Evolutionary conservation across 495 filamentous ascomycete genomes (phyloP).

Genomic region (Penicillium roqueforti): DNA sequence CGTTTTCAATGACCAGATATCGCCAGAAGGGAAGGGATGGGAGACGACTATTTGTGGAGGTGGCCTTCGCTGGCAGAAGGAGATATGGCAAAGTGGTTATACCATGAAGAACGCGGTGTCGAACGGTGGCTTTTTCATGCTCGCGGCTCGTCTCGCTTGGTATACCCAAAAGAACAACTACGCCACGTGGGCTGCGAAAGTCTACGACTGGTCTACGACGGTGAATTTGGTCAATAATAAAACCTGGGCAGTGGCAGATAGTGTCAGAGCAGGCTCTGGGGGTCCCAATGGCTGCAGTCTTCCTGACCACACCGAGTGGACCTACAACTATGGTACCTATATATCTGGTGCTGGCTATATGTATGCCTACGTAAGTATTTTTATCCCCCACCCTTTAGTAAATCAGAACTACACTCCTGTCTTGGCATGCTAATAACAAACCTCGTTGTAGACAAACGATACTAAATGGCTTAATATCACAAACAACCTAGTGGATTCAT

Average conservation of each 20-base stretch:
- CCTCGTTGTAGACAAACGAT: not conserved
- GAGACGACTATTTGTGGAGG: slow-evolving; percentile 59
- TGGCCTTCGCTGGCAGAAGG: slow-evolving; percentile 80
- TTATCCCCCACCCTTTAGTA: not conserved
- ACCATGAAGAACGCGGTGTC: slow-evolving; percentile 71
- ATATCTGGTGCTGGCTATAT: slow-evolving; percentile 66
- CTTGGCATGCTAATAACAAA: not conserved
- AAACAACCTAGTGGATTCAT: not conserved
- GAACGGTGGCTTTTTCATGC: slow-evolving; percentile 72
- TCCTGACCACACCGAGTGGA: slow-evolving; percentile 52
- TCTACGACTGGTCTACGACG: slow-evolving; percentile 59
- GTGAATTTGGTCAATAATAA: slow-evolving; percentile 48
- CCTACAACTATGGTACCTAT: slow-evolving; percentile 66
- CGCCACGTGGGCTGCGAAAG: slow-evolving; percentile 61
- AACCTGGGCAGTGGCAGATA: slow-evolving; percentile 54
- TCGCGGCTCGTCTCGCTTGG: slow-evolving; percentile 61
- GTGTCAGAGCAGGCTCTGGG: not conserved
- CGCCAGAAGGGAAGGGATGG: slow-evolving; percentile 49
- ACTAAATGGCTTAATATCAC: not conserved
- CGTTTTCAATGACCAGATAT: slow-evolving; percentile 55
- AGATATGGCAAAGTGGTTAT: slow-evolving; percentile 65
- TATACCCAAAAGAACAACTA: slow-evolving; percentile 70
- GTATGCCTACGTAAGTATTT: slow-evolving; percentile 50
- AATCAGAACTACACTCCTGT: not conserved
- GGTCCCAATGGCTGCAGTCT: slow-evolving; percentile 23